These are phyloP conservation scores for Curvularia eragrostidis DNA, from an alignment of 2,329 filamentous ascomycete genomes.

Conservation along the genomic window DNA sequence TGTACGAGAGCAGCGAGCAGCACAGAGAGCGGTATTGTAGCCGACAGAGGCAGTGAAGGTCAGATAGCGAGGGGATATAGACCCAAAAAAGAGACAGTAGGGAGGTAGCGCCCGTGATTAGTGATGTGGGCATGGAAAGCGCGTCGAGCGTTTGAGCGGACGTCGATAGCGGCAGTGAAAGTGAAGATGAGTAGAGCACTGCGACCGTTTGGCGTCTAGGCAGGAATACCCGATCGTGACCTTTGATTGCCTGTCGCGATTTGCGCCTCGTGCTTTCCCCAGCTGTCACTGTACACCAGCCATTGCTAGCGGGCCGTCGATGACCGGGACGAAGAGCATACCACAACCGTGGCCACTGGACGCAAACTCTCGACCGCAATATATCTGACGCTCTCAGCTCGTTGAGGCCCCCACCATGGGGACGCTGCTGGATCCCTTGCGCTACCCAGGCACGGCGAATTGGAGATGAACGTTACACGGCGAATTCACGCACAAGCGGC, in stretches of 20 bases:
- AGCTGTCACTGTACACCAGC: conserved; percentile 3
- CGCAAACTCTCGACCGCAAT: background rate
- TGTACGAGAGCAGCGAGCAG: conserved; percentile 7
- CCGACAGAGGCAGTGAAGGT: background rate
- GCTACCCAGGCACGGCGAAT: background rate
- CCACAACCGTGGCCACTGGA: background rate
- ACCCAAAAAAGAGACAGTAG: conserved; percentile 14
- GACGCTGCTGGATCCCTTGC: background rate
- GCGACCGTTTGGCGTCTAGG: background rate
- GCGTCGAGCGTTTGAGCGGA: conserved; percentile 26
- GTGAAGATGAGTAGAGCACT: conserved; percentile 17
- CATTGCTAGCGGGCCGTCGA: background rate
- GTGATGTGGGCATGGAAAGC: conserved; percentile 19
- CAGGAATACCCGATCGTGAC: background rate
- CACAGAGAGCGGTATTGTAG: conserved; percentile 4
- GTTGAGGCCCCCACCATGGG: background rate
- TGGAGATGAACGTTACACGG: background rate
- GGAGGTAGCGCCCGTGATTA: conserved; percentile 21
- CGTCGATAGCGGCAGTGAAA: conserved; percentile 21
- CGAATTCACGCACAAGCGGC: background rate
- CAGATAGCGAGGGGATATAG: conserved; percentile 28
- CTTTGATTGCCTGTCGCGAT: conserved; percentile 1
- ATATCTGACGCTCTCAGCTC: background rate
- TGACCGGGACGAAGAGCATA: background rate
- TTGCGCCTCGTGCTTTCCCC: conserved; percentile 8